These are phyloP conservation scores for Triticum aestivum DNA, from an alignment of 176 grass and related monocot species.

Conservation along the genomic window DNA sequence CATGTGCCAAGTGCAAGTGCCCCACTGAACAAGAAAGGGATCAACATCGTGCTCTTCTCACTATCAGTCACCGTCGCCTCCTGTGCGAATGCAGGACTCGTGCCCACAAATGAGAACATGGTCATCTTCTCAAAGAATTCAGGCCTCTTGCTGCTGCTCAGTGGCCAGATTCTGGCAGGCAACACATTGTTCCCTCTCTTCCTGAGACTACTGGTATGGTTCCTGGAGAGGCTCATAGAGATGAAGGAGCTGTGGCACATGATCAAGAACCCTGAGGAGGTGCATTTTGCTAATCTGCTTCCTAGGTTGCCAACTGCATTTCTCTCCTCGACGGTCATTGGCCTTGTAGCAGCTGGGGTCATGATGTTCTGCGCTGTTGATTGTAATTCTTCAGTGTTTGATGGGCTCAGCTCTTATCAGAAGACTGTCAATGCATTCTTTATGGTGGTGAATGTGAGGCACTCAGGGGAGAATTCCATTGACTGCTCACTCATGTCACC, in stretches of 20 bases:
- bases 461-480: conserved; percentile 57
- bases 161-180: conserved; percentile 44
- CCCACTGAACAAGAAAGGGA: conserved; percentile 45
- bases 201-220: conserved; percentile 43
- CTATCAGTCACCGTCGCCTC: conserved; percentile 45
- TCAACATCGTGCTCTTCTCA: conserved; percentile 45
- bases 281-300: conserved; percentile 40
- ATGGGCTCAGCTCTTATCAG: conserved; percentile 50
- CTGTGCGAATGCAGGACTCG: conserved; percentile 58
- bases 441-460: conserved; percentile 49
- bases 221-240: conserved; percentile 38
- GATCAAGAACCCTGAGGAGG: conserved; percentile 17
- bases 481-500: conserved; percentile 48
- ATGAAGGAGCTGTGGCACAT: conserved; percentile 27
- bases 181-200: conserved; percentile 55
- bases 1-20: conserved; percentile 24
- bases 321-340: conserved; percentile 26
- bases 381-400: conserved; percentile 52
- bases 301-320: not conserved
- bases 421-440: conserved; percentile 54
- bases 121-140: conserved; percentile 39
- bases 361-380: conserved; percentile 38
- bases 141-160: conserved; percentile 51
- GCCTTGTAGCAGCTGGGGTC: conserved; percentile 18
- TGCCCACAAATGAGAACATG: conserved; percentile 76